Percentiles rank a stretch among this genome's conserved stretches.
These are phyloP conservation scores for Diutina sp. DNA, from an alignment of 1,139 yeast species.

Conservation along the genomic window DNA sequence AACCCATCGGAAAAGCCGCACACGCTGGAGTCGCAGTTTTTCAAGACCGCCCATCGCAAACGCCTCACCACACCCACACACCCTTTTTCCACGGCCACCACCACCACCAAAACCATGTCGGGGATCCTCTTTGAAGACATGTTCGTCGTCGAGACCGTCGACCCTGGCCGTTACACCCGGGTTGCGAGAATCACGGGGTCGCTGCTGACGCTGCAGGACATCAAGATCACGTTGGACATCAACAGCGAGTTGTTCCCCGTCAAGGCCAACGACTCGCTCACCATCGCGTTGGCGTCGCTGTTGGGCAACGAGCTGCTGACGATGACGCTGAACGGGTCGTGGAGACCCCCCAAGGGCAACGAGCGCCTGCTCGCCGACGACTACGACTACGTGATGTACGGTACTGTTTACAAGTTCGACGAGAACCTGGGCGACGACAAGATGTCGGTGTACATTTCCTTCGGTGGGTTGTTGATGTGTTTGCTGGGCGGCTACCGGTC, in stretches of 20 bases:
- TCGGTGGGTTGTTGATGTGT: constrained; percentile 90
- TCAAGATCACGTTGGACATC: constrained; percentile 79
- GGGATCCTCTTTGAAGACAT: constrained; percentile 87
- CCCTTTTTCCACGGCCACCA: background rate
- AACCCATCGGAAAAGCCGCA: background rate
- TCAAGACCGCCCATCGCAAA: background rate
- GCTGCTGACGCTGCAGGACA: constrained; percentile 74
- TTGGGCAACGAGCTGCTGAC: constrained; percentile 47
- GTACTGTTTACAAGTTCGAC: constrained; percentile 94
- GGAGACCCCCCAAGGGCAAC: constrained; percentile 86
- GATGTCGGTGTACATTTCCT: constrained; percentile 84
- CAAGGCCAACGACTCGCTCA: constrained; percentile 60
- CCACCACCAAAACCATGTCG: constrained; percentile 34
- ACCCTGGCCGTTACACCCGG: constrained; percentile 83
- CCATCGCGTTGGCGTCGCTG: constrained; percentile 79
- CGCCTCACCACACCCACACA: background rate
- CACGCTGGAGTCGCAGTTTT: background rate
- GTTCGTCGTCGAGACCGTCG: constrained; percentile 77
- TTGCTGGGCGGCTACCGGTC: constrained; percentile 92
- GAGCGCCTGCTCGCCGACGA: constrained; percentile 89
- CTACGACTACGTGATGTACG: constrained; percentile 97
- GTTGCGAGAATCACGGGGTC: constrained; percentile 84
- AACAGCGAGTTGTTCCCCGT: constrained; percentile 91
- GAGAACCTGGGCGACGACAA: constrained; percentile 64
- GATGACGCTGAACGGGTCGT: constrained; percentile 54